Percentiles rank a stretch among this genome's conserved stretches.
phyloP scores from a whole-genome alignment of 208 protist species.

The Acanthamoeba triangularis region DNA sequence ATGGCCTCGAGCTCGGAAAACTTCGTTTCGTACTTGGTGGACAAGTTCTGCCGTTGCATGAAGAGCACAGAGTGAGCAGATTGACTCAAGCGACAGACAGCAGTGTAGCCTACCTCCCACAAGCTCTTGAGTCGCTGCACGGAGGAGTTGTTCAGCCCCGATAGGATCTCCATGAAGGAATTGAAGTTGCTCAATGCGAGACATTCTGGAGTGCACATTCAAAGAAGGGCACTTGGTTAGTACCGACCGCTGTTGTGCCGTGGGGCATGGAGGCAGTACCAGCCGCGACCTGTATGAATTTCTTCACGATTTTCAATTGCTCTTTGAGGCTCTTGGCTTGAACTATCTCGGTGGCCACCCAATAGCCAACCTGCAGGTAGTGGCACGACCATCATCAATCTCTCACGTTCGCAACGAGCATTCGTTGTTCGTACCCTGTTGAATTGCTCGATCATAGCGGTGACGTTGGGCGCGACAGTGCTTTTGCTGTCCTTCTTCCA shows the following conservation, averaged over 20 bases:
- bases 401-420: neutral
- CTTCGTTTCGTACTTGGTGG: slow-evolving; percentile 1
- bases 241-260: neutral
- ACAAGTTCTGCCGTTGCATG: neutral
- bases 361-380: neutral
- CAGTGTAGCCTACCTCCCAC: slow-evolving; percentile 1
- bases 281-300: slow-evolving; percentile 38
- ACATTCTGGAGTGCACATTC: neutral
- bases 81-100: neutral
- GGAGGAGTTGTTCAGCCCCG: slow-evolving; percentile 34
- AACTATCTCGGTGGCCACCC: slow-evolving; percentile 45
- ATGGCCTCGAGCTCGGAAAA: slow-evolving; percentile 28
- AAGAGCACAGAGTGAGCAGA: neutral
- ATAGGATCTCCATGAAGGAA: slow-evolving; percentile 59
- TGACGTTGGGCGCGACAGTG: neutral
- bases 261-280: neutral
- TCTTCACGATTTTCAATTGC: slow-evolving; percentile 7
- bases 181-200: slow-evolving; percentile 25
- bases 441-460: slow-evolving; percentile 32
- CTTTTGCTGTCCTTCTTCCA: slow-evolving; percentile 42
- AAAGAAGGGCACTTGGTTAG: neutral
- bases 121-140: slow-evolving; percentile 27
- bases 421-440: neutral
- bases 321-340: slow-evolving; percentile 5
- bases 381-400: neutral